phyloP scores from a whole-genome alignment of 179 eudicot species.

The Pouteria campechiana region DNA sequence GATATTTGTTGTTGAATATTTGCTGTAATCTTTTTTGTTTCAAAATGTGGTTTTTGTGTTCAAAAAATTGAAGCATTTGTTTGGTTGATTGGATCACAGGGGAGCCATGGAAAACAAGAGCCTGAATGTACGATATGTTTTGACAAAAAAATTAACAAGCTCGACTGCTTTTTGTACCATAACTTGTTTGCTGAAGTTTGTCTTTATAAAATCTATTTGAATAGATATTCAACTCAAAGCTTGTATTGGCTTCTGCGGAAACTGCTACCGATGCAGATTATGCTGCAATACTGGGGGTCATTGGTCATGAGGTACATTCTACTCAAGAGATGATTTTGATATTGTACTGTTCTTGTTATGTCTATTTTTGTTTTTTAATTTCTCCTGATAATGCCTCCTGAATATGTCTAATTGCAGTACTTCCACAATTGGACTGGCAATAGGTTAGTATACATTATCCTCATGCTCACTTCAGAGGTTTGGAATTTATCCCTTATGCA shows the following conservation, averaged over 20 bases:
- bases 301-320: slow-evolving; percentile 95
- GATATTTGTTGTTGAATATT: too few species aligned
- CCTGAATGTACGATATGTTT: slow-evolving; percentile 70
- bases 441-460: slow-evolving; percentile 32
- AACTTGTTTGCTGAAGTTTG: background rate
- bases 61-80: background rate
- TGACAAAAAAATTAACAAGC: too few species aligned
- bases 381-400: slow-evolving; percentile 6
- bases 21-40: background rate
- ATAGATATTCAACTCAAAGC: slow-evolving; percentile 94
- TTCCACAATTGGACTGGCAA: slow-evolving; percentile 99
- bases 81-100: slow-evolving; percentile 38
- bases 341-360: background rate
- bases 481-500: too few species aligned
- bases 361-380: background rate
- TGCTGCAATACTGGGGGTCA: slow-evolving; percentile 94
- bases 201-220: background rate
- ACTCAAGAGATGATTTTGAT: background rate
- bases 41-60: background rate
- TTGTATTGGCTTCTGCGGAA: slow-evolving; percentile 98
- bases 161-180: slow-evolving; percentile 2
- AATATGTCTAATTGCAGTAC: slow-evolving; percentile 58
- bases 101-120: slow-evolving; percentile 99
- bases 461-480: background rate
- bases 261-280: slow-evolving; percentile 95